A percentile compares a stretch with the other conserved stretches of the same genome.
Evolutionary conservation across 768 basidiomycete species (phyloP).

Genomic region (Amanita brunnescens): DNA sequence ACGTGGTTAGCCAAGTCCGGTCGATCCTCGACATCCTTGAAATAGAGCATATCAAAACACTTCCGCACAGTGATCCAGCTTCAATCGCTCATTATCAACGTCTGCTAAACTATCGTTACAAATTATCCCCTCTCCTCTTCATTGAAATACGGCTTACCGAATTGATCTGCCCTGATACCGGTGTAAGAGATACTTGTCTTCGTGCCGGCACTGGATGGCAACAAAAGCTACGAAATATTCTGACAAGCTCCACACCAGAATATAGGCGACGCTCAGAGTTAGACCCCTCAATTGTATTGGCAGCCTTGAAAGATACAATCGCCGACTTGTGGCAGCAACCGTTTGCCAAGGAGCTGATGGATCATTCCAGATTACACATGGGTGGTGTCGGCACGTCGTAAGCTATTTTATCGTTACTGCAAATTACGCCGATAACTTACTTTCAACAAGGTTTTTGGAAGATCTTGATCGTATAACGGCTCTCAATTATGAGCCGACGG

Average conservation of each 20-base stretch:
- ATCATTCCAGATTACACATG: conserved; percentile 28
- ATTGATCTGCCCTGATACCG: conserved; percentile 38
- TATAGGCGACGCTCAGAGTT: conserved; percentile 14
- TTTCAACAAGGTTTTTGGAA: conserved; percentile 52
- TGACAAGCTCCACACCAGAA: not conserved
- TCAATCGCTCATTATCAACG: conserved; percentile 9
- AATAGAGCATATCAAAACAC: conserved; percentile 8
- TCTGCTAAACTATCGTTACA: conserved; percentile 26
- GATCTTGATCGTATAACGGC: conserved; percentile 53
- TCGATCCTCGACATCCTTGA: conserved; percentile 44
- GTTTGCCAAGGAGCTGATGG: conserved; percentile 42
- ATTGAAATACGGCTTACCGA: conserved; percentile 46
- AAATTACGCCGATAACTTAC: not conserved
- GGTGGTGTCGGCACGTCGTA: conserved; percentile 42
- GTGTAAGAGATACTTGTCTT: conserved; percentile 37
- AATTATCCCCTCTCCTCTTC: conserved; percentile 40
- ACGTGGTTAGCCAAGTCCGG: conserved; percentile 42
- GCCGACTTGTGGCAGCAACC: conserved; percentile 52
- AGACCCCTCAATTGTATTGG: conserved; percentile 45
- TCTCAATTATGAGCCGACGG: conserved; percentile 49
- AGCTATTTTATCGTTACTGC: conserved; percentile 20
- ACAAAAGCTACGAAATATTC: conserved; percentile 23
- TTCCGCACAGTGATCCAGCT: conserved; percentile 10
- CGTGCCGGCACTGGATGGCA: conserved; percentile 58
- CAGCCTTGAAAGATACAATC: conserved; percentile 51